Base-by-base conservation (phyloP, 2,329 filamentous ascomycete species). In the Pseudopithomyces maydicus region DNA sequence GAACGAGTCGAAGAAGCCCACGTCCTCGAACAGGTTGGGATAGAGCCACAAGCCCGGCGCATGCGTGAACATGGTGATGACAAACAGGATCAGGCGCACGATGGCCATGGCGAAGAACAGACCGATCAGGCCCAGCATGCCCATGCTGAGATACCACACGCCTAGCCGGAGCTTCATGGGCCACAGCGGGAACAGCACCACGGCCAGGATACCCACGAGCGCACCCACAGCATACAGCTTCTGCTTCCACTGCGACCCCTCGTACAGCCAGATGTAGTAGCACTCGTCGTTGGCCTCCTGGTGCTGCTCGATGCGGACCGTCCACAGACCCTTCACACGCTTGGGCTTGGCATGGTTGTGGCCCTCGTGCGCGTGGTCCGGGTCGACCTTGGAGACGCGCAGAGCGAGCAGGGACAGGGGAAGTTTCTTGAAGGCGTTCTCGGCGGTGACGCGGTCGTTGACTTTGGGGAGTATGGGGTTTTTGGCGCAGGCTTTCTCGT, bases 31-130 rank as follows among this genome's bases (percentile, higher is more conserved):
- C 19, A 99, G 81, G 74, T 99, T 99, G 47, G 95, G 95, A 79
- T 94, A 99, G 43, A 99, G 84, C 95, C 95, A 99, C n/a, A 99
- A 83, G 69, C 95, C 95, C 2, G 95, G 95, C 3, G 93, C 81
- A 0, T 87, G 83, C 15, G 84, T 83, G 72, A 98, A 96, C 78
- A 96, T 92, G 20, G 95, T 98, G 74, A 96, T 79, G 74, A 91
- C 89, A 81, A 99, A 99, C 26, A 99, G 82, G 59, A 99, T 96
- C 55, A 98, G 84, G 58, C 95, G 88, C 85, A 99, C 92, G 72
- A 99, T 96, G 6, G 94, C 90, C 95, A 99, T 98, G 72, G 88
- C 86, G 78, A 99, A 98, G 86, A 99, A 99, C 48, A 97, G 80
- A 54, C 91, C 95, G 44, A 99, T 85, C 29, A 98, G 82, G 42